These are phyloP conservation scores for Melaleuca quinquenervia DNA, from an alignment of 345 rosid genomes.

Conservation along the genomic window DNA sequence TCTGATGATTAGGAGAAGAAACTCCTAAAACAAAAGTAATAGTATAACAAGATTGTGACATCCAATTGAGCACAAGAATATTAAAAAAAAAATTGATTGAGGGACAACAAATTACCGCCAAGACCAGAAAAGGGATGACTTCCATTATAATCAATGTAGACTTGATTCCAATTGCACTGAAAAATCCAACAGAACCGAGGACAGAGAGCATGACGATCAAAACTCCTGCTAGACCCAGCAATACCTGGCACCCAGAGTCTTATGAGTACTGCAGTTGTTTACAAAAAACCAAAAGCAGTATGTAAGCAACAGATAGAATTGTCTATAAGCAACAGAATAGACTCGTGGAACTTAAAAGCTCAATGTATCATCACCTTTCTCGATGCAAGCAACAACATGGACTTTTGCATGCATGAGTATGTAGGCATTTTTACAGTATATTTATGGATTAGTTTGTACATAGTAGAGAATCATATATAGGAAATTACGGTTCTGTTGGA, in stretches of 20 bases:
- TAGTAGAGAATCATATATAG: too few relatives aligned
- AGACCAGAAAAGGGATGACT: constrained; percentile 95
- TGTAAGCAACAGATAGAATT: background rate
- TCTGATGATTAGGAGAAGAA: background rate
- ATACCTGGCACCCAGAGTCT: constrained; percentile 33
- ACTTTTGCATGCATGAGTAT: background rate
- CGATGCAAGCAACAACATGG: background rate
- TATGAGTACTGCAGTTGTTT: background rate
- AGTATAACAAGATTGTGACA: background rate
- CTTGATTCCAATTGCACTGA: constrained; percentile 82
- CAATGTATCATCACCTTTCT: background rate
- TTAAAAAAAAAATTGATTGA: background rate
- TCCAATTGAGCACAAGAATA: background rate
- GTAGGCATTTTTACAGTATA: background rate
- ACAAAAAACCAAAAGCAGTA: background rate
- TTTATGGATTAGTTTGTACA: background rate
- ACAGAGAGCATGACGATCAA: constrained; percentile 92
- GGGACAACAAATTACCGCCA: constrained; percentile 68
- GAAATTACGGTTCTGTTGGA: too few relatives aligned
- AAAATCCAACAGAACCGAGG: constrained; percentile 89
- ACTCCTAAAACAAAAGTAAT: background rate
- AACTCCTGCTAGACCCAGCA: constrained; percentile 94
- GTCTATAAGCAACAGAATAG: background rate
- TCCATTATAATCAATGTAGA: constrained; percentile 97
- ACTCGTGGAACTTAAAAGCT: background rate